These are phyloP conservation scores for Arabidopsis thaliana DNA, from an alignment of 345 rosid species.

Conservation along the genomic window TAIR10.1 NC_003074.8:6088501-6089000, in stretches of 20 bases:
- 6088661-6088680: not conserved
- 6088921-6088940: not conserved
- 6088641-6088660: not conserved
- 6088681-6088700: not conserved
- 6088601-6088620: not conserved
- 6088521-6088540: not conserved
- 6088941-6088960: constrained; percentile 6
- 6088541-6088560: not conserved
- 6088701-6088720: not conserved
- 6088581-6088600: constrained; percentile 5
- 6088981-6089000: constrained; percentile 11
- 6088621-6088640: not conserved
- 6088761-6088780: not conserved
- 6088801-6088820: not conserved
- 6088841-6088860: not conserved
- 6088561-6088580: not conserved
- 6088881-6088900: not conserved
- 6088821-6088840: constrained; percentile 20
- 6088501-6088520: too few species aligned
- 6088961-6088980: not conserved
- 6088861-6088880: too few species aligned
- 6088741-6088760: not conserved
- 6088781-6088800: not conserved
- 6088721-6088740: not conserved
- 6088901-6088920: not conserved